Evolutionary conservation across 2,329 filamentous ascomycete species (phyloP).

Genomic region (Verticillium tricorpus): DNA sequence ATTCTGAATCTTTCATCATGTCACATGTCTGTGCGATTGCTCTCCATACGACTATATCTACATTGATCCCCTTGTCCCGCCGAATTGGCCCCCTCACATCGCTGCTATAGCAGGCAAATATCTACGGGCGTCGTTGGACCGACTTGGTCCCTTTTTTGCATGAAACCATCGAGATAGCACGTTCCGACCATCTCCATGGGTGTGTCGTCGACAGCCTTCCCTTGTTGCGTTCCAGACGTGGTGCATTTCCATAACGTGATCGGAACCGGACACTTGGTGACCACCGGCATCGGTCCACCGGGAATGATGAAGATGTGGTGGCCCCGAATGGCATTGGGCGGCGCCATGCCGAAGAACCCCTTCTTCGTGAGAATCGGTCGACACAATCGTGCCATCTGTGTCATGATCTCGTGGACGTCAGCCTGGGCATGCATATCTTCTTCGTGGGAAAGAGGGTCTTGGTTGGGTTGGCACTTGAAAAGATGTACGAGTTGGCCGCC

Average conservation of each 20-base stretch:
- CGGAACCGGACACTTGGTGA: background rate
- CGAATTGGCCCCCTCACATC: background rate
- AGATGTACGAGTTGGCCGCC: background rate
- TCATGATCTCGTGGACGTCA: background rate
- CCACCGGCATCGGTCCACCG: slow-evolving; percentile 4
- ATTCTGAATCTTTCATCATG: background rate
- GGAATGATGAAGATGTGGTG: slow-evolving; percentile 2
- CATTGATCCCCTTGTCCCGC: background rate
- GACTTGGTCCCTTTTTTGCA: background rate
- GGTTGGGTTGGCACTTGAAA: background rate
- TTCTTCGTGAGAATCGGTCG: background rate
- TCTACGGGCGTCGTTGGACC: background rate
- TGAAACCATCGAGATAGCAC: slow-evolving; percentile 5
- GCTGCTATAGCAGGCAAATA: background rate
- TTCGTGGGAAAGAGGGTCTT: background rate
- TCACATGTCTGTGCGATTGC: background rate
- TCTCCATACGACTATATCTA: background rate
- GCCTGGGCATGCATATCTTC: background rate
- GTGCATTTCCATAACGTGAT: too few relatives aligned
- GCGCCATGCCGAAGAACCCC: background rate
- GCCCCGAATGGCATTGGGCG: background rate
- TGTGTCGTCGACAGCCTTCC: background rate
- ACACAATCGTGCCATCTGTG: background rate
- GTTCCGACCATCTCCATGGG: slow-evolving; percentile 1
- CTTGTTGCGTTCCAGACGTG: background rate